Evolutionary conservation across 2,329 filamentous ascomycete genomes (phyloP).

Genomic region (Penicillium sp.): DNA sequence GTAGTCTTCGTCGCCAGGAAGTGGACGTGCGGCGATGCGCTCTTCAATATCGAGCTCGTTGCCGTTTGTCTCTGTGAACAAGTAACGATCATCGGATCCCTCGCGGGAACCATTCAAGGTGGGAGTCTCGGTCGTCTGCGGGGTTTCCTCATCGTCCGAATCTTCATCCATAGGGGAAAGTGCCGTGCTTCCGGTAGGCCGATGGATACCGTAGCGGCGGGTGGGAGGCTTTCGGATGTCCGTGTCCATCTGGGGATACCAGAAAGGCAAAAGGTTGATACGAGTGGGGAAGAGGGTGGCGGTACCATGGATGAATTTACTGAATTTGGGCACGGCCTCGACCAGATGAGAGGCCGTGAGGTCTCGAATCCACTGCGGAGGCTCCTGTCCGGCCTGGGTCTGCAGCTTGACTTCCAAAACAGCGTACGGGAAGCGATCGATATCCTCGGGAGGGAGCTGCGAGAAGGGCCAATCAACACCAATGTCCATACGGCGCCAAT

Average conservation of each 20-base stretch:
- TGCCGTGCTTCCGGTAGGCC: constrained; percentile 67
- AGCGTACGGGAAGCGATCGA: constrained; percentile 90
- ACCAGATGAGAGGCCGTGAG: constrained; percentile 90
- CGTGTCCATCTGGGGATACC: constrained; percentile 97
- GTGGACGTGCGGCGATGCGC: constrained; percentile 61
- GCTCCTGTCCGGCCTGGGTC: constrained; percentile 89
- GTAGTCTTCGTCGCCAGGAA: constrained; percentile 62
- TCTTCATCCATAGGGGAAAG: constrained; percentile 72
- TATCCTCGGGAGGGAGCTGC: constrained; percentile 76
- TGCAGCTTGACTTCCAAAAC: constrained; percentile 96
- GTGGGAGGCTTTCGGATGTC: constrained; percentile 91
- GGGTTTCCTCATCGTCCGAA: constrained; percentile 59
- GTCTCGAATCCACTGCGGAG: constrained; percentile 93
- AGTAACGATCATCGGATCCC: constrained; percentile 34
- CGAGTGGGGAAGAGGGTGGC: constrained; percentile 78
- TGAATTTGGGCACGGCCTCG: constrained; percentile 98
- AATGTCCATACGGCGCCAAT: constrained; percentile 97
- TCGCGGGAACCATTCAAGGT: constrained; percentile 1
- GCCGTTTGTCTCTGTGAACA: constrained; percentile 43
- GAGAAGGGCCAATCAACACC: constrained; percentile 93
- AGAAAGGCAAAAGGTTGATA: constrained; percentile 89
- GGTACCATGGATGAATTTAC: constrained; percentile 96
- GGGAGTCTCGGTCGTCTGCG: constrained; percentile 4
- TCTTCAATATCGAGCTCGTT: constrained; percentile 70
- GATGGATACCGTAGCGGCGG: constrained; percentile 84